A percentile compares a stretch with the other conserved stretches of the same genome.
Evolutionary conservation across 768 basidiomycete species (phyloP).

Genomic region (Russula foetens): DNA sequence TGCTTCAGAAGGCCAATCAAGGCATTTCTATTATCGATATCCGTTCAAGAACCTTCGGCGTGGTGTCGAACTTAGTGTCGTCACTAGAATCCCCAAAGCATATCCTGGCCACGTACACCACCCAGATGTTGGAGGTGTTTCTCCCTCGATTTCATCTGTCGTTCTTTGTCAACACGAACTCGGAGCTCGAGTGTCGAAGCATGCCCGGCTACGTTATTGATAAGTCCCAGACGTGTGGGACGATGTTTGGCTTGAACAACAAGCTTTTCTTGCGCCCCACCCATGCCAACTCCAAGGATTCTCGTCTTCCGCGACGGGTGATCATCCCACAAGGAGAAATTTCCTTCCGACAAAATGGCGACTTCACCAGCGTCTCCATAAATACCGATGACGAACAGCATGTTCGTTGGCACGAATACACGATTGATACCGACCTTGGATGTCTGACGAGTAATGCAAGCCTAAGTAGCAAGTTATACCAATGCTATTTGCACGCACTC

Average conservation of each 20-base stretch:
- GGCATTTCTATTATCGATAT: background rate
- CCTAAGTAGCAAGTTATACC: background rate
- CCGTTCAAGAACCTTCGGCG: background rate
- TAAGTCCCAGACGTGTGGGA: background rate
- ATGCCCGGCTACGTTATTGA: constrained; percentile 10
- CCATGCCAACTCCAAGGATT: background rate
- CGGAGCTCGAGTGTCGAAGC: background rate
- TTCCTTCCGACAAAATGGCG: background rate
- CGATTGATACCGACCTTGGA: background rate
- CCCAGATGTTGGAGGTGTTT: background rate
- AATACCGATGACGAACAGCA: background rate
- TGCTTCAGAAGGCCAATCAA: background rate
- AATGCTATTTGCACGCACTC: background rate
- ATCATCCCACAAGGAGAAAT: background rate
- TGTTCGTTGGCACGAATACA: background rate
- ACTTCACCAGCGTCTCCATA: background rate
- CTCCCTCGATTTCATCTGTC: background rate
- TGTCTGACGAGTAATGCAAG: background rate
- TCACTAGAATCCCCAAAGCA: background rate
- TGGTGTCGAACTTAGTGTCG: background rate
- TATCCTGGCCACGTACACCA: background rate
- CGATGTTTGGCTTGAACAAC: background rate
- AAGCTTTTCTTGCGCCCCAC: background rate
- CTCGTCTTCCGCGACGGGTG: background rate
- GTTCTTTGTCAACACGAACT: background rate